These are phyloP conservation scores for Trypanosoma cruzi DNA, from an alignment of 208 protist genomes.

Conservation along the genomic window DNA sequence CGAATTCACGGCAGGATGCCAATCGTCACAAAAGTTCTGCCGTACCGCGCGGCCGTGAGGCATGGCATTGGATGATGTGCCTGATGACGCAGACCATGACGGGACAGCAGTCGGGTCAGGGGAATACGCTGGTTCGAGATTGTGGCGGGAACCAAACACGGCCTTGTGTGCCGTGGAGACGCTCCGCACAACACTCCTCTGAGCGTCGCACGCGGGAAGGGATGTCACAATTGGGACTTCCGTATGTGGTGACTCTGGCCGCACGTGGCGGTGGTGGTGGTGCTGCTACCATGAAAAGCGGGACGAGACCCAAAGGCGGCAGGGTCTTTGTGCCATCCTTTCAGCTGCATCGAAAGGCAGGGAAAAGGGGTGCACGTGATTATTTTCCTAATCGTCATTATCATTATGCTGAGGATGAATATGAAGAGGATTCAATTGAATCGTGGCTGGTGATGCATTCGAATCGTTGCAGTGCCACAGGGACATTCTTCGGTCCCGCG, in stretches of 20 bases:
- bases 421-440: background rate
- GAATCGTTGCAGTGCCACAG: constrained; percentile 44
- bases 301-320: background rate
- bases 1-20: background rate
- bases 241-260: background rate
- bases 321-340: background rate
- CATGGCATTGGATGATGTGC: constrained; percentile 6
- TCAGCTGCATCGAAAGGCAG: background rate
- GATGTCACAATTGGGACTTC: background rate
- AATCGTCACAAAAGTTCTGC: background rate
- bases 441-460: constrained; percentile 59
- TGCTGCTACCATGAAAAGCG: background rate
- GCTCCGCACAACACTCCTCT: background rate
- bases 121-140: background rate
- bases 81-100: background rate
- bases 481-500: constrained; percentile 14
- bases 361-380: background rate
- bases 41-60: background rate
- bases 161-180: background rate
- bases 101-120: background rate
- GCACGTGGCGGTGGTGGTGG: too few relatives aligned
- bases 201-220: background rate
- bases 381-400: background rate
- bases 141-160: background rate
- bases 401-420: background rate